A percentile compares a stretch with the other conserved stretches of the same genome.
Evolutionary conservation across 805 yeast genomes (phyloP).

Genomic region (Kodamaea kaohsiungensis): DNA sequence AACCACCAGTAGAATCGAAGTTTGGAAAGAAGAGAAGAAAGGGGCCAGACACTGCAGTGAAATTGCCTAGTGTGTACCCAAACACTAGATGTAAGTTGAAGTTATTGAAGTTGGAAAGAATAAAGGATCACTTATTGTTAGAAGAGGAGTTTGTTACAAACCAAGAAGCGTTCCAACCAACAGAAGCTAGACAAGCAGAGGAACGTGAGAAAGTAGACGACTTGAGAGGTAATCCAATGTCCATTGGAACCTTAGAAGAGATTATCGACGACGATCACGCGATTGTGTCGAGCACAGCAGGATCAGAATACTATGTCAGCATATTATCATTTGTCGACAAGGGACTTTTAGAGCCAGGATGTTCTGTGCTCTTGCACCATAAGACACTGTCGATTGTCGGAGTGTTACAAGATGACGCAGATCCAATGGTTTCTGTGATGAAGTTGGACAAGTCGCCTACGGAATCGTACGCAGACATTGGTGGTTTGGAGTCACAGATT

Average conservation of each 20-base stretch:
- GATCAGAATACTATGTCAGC: slow-evolving; percentile 96
- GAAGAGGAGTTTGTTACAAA: slow-evolving; percentile 96
- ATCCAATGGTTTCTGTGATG: slow-evolving; percentile 97
- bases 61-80: slow-evolving; percentile 86
- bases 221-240: slow-evolving; percentile 93
- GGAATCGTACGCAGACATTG: slow-evolving; percentile 94
- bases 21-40: slow-evolving; percentile 91
- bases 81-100: slow-evolving; percentile 92
- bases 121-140: slow-evolving; percentile 89
- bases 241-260: slow-evolving; percentile 95
- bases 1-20: slow-evolving; percentile 95
- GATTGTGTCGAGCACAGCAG: slow-evolving; percentile 91
- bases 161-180: slow-evolving; percentile 92
- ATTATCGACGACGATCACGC: slow-evolving; percentile 99
- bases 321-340: slow-evolving; percentile 96
- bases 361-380: slow-evolving; percentile 92
- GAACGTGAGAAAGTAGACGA: slow-evolving; percentile 95
- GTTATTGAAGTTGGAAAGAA: slow-evolving; percentile 88
- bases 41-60: slow-evolving; percentile 85
- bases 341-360: slow-evolving; percentile 93
- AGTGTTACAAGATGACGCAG: slow-evolving; percentile 96
- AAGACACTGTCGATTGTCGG: slow-evolving; percentile 97
- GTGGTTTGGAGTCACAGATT: slow-evolving; percentile 93
- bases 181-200: slow-evolving; percentile 94
- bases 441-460: slow-evolving; percentile 97